A percentile compares a stretch with the other conserved stretches of the same genome.
Evolutionary conservation across 202 grass and related monocot species (phyloP).

Genomic region (Panicum virgatum): DNA sequence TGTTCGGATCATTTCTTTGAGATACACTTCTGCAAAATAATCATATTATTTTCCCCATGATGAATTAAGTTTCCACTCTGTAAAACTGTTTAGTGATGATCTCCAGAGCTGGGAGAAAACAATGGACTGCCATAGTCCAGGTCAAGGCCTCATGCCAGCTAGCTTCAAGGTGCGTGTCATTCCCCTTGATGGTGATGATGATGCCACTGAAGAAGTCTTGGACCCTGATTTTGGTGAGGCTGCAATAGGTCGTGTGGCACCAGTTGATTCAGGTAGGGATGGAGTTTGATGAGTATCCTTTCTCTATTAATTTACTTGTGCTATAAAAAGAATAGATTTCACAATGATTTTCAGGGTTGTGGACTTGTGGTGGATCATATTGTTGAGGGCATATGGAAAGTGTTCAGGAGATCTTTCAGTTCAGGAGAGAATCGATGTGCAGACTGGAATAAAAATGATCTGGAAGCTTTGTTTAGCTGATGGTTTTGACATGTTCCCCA

Average conservation of each 20-base stretch:
- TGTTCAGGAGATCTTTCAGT: conserved; percentile 65
- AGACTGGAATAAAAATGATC: conserved; percentile 84
- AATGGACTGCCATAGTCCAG: conserved; percentile 89
- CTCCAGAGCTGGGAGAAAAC: conserved; percentile 95
- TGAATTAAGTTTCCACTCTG: neutral
- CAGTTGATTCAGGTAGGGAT: conserved; percentile 79
- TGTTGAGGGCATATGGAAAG: conserved; percentile 85
- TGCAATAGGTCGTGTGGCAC: conserved; percentile 83
- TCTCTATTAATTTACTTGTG: neutral
- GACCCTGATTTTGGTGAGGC: conserved; percentile 93
- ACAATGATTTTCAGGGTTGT: conserved; percentile 59
- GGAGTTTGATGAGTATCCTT: neutral
- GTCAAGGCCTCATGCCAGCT: conserved; percentile 79
- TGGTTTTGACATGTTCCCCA: conserved; percentile 92
- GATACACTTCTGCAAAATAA: neutral
- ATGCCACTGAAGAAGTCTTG: conserved; percentile 73
- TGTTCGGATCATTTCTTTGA: neutral
- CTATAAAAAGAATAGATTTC: neutral
- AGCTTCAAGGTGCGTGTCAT: conserved; percentile 84
- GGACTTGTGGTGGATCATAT: conserved; percentile 94
- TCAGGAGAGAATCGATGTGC: conserved; percentile 84
- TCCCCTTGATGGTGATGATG: conserved; percentile 65
- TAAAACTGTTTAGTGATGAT: neutral
- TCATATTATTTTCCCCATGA: neutral
- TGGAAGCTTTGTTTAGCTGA: conserved; percentile 86